These are phyloP conservation scores for Salix viminalis DNA, from an alignment of 345 rosid genomes.

Conservation along the genomic window DNA sequence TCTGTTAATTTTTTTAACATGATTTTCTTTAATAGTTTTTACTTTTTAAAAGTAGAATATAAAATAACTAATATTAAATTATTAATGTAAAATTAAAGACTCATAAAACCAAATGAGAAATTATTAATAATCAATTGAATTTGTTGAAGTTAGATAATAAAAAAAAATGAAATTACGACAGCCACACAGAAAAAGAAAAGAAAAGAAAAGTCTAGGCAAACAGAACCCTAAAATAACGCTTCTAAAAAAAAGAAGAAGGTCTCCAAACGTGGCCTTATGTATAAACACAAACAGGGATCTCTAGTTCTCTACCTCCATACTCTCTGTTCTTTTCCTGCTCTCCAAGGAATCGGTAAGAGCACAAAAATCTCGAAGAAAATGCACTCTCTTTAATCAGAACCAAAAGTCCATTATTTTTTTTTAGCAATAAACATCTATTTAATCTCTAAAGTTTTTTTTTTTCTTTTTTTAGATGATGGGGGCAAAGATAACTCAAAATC, in stretches of 20 bases:
- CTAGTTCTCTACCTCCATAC: background rate
- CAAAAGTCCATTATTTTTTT: background rate
- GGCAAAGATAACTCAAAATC: conserved; percentile 13
- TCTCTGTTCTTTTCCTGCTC: background rate
- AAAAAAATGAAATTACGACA: background rate
- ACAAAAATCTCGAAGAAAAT: background rate
- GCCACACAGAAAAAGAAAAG: background rate
- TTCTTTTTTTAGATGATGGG: background rate
- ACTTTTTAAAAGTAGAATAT: too few relatives aligned
- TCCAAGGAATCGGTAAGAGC: conserved; percentile 30
- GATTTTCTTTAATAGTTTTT: too few relatives aligned
- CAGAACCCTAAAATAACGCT: background rate
- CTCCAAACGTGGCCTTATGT: conserved; percentile 21
- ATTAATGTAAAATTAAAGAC: too few relatives aligned
- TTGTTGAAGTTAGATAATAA: too few relatives aligned
- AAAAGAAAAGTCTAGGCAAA: background rate
- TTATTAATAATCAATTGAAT: too few relatives aligned
- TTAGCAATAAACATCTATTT: background rate
- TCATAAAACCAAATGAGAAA: too few relatives aligned
- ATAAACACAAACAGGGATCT: background rate
- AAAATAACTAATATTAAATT: too few relatives aligned
- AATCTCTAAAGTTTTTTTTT: background rate
- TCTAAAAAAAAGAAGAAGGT: background rate
- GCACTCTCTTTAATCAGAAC: background rate
- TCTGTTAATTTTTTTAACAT: too few relatives aligned